Conservation (phyloP, 2,329 filamentous ascomycete species). For the Diplodia scrobiculata region DNA sequence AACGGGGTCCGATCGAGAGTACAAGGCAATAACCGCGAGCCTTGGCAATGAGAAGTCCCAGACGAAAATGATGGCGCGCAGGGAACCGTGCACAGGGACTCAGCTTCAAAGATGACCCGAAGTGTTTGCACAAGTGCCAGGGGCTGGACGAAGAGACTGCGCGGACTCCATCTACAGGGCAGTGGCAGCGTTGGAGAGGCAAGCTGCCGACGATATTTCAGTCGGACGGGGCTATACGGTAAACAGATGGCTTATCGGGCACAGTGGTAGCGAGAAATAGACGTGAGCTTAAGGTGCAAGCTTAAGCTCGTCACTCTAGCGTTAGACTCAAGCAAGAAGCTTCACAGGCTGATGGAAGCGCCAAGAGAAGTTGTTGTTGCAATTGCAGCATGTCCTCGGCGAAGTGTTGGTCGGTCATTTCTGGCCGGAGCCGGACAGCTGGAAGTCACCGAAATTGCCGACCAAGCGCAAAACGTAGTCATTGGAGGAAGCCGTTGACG, state of each 20-base stretch:
- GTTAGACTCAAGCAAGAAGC: background rate
- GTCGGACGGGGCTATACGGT: background rate
- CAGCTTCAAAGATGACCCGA: background rate
- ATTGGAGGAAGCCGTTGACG: background rate
- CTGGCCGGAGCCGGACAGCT: background rate
- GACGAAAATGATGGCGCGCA: background rate
- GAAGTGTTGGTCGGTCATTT: background rate
- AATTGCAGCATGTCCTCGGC: background rate
- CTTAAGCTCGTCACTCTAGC: background rate
- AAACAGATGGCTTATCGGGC: background rate
- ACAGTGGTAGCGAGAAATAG: constrained; percentile 5
- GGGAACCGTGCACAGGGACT: background rate
- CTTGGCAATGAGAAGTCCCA: background rate
- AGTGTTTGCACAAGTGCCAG: background rate
- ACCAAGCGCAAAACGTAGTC: background rate
- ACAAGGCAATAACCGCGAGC: background rate
- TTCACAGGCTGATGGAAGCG: background rate
- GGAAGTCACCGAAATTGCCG: background rate
- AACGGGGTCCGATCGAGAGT: background rate
- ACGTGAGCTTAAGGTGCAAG: constrained; percentile 6
- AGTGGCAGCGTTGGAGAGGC: background rate
- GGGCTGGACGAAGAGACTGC: background rate
- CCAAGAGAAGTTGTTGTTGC: background rate
- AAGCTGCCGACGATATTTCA: background rate
- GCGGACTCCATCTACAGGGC: background rate